Conservation (phyloP, 805 yeast genomes). For the Dipodascopsis uninucleata region DNA sequence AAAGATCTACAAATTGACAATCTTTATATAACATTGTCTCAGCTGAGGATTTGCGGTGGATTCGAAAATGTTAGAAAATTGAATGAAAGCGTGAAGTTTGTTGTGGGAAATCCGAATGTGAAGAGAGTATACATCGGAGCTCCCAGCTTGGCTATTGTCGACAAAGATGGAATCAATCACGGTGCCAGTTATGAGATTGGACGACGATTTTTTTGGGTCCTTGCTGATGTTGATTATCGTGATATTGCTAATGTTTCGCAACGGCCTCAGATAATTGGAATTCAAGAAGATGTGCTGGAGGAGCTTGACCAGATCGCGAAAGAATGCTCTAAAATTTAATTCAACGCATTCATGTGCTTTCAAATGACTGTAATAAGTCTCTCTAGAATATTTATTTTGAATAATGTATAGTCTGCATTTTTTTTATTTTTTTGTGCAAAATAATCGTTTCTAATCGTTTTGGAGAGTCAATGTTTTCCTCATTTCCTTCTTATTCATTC, state of each 20-base stretch:
- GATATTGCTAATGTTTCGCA: neutral
- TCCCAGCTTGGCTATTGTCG: conserved; percentile 22
- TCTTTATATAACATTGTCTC: conserved; percentile 14
- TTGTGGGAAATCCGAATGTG: conserved; percentile 3
- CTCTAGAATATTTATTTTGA: no score
- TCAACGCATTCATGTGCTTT: no score
- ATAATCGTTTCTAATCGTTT: no score
- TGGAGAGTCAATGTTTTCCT: no score
- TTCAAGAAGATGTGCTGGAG: conserved; percentile 1
- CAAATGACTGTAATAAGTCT: no score
- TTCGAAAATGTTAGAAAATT: conserved; percentile 21
- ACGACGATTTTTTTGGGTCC: conserved; percentile 17
- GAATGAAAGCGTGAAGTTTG: conserved; percentile 14
- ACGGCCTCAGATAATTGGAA: conserved; percentile 8
- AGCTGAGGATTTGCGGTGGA: conserved; percentile 23
- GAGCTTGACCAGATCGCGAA: conserved; percentile 21
- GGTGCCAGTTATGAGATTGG: conserved; percentile 26
- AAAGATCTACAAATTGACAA: conserved; percentile 12
- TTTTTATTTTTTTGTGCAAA: no score
- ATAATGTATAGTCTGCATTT: no score
- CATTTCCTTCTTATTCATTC: no score
- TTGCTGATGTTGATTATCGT: conserved; percentile 19
- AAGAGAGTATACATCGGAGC: conserved; percentile 17
- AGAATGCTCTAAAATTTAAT: no score
- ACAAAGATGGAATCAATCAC: conserved; percentile 15